phyloP scores from a whole-genome alignment of 1,139 yeast species.

The Groenewaldozyma sp. region DNA sequence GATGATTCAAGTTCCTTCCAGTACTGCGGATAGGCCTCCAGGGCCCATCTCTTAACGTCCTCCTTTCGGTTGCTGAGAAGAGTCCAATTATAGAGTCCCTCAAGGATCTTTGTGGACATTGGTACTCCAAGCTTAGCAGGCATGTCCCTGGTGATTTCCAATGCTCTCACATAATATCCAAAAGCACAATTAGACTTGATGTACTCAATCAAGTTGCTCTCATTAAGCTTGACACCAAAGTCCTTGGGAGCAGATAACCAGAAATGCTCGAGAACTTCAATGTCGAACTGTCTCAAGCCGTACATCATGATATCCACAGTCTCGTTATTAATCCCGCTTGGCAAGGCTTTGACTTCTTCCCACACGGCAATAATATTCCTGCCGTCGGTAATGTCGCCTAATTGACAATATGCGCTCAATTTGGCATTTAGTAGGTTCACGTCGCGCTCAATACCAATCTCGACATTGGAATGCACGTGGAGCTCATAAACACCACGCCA shows the following conservation, averaged over 20 bases:
- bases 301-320: slow-evolving; percentile 67
- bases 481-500: slow-evolving; percentile 62
- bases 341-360: slow-evolving; percentile 45
- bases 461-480: slow-evolving; percentile 60
- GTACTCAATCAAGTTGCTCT: slow-evolving; percentile 52
- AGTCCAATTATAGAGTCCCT: slow-evolving; percentile 55
- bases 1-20: slow-evolving; percentile 41
- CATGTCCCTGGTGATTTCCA: slow-evolving; percentile 43
- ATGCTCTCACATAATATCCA: slow-evolving; percentile 52
- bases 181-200: slow-evolving; percentile 68
- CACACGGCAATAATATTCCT: slow-evolving; percentile 51
- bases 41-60: slow-evolving; percentile 48
- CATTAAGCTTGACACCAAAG: slow-evolving; percentile 46
- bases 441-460: slow-evolving; percentile 49
- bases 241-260: slow-evolving; percentile 51
- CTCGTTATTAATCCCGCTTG: slow-evolving; percentile 49
- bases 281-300: slow-evolving; percentile 41
- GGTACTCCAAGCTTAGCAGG: slow-evolving; percentile 41
- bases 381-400: slow-evolving; percentile 43
- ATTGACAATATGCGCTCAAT: slow-evolving; percentile 56
- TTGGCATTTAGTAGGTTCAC: slow-evolving; percentile 51
- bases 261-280: slow-evolving; percentile 52
- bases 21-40: slow-evolving; percentile 31
- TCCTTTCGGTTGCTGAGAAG: slow-evolving; percentile 40
- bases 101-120: slow-evolving; percentile 43